A percentile compares a stretch with the other conserved stretches of the same genome.
Conservation (phyloP, 2,329 filamentous ascomycete genomes). For the Pseudocercospora musae region DNA sequence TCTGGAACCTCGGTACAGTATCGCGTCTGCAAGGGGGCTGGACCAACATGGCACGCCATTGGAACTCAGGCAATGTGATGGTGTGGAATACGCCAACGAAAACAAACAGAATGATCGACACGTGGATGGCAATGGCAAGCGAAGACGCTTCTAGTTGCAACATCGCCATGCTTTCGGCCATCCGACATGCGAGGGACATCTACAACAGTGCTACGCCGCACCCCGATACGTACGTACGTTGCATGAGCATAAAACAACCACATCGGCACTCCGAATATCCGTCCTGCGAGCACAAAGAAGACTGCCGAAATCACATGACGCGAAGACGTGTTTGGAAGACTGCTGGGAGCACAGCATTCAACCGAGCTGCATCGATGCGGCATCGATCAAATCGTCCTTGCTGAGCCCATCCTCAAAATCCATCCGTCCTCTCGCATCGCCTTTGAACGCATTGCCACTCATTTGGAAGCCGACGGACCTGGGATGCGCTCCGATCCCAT, state of each 20-base stretch:
- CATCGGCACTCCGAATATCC: neutral
- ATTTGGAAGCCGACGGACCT: conserved; percentile 4
- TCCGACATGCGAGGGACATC: neutral
- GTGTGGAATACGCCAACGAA: neutral
- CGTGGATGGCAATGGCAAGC: neutral
- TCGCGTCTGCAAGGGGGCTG: conserved; percentile 8
- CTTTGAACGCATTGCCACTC: neutral
- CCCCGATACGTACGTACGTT: neutral
- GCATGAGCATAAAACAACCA: neutral
- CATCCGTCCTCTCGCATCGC: conserved; percentile 2
- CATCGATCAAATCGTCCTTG: conserved; percentile 12
- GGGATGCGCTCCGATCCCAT: neutral
- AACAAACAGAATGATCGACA: neutral
- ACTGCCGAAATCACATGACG: neutral
- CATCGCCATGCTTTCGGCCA: neutral
- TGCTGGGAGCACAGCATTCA: neutral
- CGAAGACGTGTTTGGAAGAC: neutral
- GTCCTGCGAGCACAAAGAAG: neutral
- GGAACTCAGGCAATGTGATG: neutral
- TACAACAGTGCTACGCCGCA: neutral
- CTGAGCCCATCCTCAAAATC: conserved; percentile 4
- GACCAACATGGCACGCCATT: neutral
- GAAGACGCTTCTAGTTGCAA: neutral
- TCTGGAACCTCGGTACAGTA: neutral
- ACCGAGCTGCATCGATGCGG: conserved; percentile 17